Evolutionary conservation across 164 flowering plant species (phyloP).

Genomic region (Berberis thunbergii): DNA sequence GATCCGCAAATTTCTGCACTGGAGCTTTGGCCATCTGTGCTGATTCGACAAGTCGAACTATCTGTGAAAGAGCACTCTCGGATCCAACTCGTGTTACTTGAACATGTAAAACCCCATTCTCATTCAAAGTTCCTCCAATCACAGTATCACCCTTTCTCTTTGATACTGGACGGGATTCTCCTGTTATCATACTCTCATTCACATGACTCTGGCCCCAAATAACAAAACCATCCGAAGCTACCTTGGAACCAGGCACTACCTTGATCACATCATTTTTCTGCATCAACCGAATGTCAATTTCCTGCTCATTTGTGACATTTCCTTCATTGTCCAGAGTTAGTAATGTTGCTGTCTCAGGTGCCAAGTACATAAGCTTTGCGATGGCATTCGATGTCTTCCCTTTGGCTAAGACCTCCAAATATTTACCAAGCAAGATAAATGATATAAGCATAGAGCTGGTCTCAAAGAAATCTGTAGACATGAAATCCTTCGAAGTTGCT

Average conservation of each 20-base stretch:
- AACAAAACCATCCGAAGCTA: conserved; percentile 79
- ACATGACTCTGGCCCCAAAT: conserved; percentile 89
- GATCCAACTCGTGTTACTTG: conserved; percentile 80
- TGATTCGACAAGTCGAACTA: conserved; percentile 82
- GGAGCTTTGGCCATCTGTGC: conserved; percentile 98
- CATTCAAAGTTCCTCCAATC: conserved; percentile 88
- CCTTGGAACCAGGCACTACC: conserved; percentile 74
- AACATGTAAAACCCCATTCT: conserved; percentile 72
- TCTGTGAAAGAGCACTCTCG: conserved; percentile 81
- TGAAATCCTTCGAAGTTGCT: conserved; percentile 44
- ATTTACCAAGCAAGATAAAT: conserved; percentile 80
- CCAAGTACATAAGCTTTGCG: conserved; percentile 76
- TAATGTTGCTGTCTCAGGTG: conserved; percentile 67
- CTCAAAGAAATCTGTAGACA: conserved; percentile 79
- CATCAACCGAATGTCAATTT: conserved; percentile 68
- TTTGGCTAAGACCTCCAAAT: conserved; percentile 76
- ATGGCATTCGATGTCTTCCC: conserved; percentile 92
- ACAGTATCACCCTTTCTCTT: conserved; percentile 75
- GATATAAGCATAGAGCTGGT: conserved; percentile 94
- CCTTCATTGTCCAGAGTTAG: conserved; percentile 55
- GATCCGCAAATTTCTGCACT: conserved; percentile 86
- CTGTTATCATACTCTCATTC: conserved; percentile 95
- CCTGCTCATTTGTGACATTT: conserved; percentile 50
- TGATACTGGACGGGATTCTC: conserved; percentile 72
- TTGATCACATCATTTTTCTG: conserved; percentile 76